Evolutionary conservation across 768 basidiomycete species (phyloP).

Genomic region (Chalciporus chontae): DNA sequence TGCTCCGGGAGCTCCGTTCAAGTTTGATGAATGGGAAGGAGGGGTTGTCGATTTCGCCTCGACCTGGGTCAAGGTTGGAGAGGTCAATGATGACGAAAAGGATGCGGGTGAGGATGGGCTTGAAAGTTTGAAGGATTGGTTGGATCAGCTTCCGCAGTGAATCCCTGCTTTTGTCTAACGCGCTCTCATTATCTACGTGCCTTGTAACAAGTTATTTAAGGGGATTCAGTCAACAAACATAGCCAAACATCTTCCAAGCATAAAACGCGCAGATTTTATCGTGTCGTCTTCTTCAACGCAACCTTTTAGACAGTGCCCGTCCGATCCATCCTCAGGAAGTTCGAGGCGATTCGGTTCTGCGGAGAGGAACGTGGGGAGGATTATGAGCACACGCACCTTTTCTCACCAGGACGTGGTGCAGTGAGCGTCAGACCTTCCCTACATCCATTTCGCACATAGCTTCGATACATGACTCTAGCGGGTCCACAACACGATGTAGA

Average conservation of each 20-base stretch:
- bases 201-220: slow-evolving; percentile 1
- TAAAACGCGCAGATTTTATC: slow-evolving; percentile 10
- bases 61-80: slow-evolving; percentile 45
- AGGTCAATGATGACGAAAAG: slow-evolving; percentile 37
- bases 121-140: slow-evolving; percentile 43
- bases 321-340: slow-evolving; percentile 41
- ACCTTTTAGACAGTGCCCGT: slow-evolving; percentile 75
- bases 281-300: slow-evolving; percentile 36
- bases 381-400: slow-evolving; percentile 56
- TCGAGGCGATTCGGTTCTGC: slow-evolving; percentile 69
- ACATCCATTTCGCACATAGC: slow-evolving; percentile 32
- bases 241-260: slow-evolving; percentile 22
- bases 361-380: slow-evolving; percentile 56
- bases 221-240: slow-evolving; percentile 15
- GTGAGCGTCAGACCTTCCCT: slow-evolving; percentile 68
- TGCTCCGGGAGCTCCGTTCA: slow-evolving; percentile 53
- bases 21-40: slow-evolving; percentile 80
- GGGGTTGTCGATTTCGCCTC: slow-evolving; percentile 71
- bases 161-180: slow-evolving; percentile 1
- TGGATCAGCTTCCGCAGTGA: slow-evolving; percentile 40
- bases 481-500: not conserved
- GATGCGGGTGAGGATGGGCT: slow-evolving; percentile 35
- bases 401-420: slow-evolving; percentile 37
- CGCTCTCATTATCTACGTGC: not conserved
- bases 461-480: not conserved